phyloP scores from a whole-genome alignment of 2,329 filamentous ascomycete species.

The Penicillium glabrum region DNA sequence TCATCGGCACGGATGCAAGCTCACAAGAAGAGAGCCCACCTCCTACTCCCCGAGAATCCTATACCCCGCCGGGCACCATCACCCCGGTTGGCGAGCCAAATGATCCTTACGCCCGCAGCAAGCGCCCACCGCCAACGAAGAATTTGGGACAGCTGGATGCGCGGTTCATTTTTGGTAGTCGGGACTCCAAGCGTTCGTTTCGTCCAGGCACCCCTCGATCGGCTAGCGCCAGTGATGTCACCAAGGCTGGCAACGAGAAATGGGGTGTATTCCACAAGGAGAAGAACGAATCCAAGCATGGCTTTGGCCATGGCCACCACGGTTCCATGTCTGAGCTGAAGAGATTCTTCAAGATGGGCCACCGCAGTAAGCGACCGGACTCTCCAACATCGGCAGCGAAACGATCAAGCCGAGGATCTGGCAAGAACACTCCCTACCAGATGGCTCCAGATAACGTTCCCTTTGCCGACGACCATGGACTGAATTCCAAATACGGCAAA shows the following conservation, averaged over 20 bases:
- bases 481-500: constrained; percentile 91
- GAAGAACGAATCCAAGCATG: constrained; percentile 51
- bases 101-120: constrained; percentile 83
- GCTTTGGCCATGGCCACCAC: constrained; percentile 52
- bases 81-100: constrained; percentile 77
- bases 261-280: constrained; percentile 56
- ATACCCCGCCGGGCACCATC: constrained; percentile 67
- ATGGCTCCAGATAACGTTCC: constrained; percentile 59
- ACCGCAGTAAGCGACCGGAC: constrained; percentile 63
- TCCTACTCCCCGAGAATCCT: constrained; percentile 52
- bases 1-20: constrained; percentile 56
- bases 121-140: constrained; percentile 68
- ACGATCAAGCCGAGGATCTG: constrained; percentile 52
- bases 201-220: constrained; percentile 46
- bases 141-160: constrained; percentile 70
- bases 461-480: constrained; percentile 89
- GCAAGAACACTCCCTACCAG: constrained; percentile 57
- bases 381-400: constrained; percentile 64
- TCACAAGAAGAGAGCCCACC: constrained; percentile 65
- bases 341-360: constrained; percentile 83
- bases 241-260: constrained; percentile 49
- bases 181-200: constrained; percentile 64
- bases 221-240: constrained; percentile 43
- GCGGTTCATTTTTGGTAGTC: constrained; percentile 78
- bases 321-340: constrained; percentile 94